Evolutionary conservation across 2,329 filamentous ascomycete genomes (phyloP).

Genomic region (Aureobasidium sp.): DNA sequence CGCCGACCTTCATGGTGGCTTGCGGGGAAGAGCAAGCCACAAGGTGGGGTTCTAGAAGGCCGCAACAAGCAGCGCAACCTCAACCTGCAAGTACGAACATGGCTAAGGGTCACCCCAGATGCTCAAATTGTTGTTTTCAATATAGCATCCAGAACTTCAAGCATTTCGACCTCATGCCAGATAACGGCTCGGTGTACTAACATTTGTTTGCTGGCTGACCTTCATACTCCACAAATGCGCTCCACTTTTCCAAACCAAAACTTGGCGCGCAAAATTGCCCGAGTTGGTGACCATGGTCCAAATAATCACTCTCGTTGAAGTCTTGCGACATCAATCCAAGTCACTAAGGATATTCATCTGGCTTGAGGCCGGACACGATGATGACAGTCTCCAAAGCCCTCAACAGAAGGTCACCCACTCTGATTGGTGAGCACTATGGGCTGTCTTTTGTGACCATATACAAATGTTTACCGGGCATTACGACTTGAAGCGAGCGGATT

Average conservation of each 20-base stretch:
- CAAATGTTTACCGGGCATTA: not conserved
- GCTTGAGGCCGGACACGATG: too few relatives aligned
- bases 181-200: not conserved
- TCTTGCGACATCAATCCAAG: too few relatives aligned
- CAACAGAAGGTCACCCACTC: too few relatives aligned
- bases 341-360: too few relatives aligned
- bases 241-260: constrained; percentile 17
- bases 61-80: not conserved
- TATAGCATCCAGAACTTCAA: too few relatives aligned
- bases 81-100: not conserved
- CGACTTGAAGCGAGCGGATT: not conserved
- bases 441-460: too few relatives aligned
- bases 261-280: not conserved
- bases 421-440: too few relatives aligned
- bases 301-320: not conserved
- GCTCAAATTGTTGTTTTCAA: too few relatives aligned
- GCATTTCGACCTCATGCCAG: not conserved
- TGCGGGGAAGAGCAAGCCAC: constrained; percentile 3
- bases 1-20: not conserved
- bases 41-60: not conserved
- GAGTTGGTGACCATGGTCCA: not conserved
- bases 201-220: too few relatives aligned
- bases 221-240: not conserved
- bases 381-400: too few relatives aligned
- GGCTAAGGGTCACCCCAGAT: not conserved